Percentiles rank a stretch among this genome's conserved stretches.
Conservation (phyloP, 176 grass and related monocot species). For the Secale cereale region DNA sequence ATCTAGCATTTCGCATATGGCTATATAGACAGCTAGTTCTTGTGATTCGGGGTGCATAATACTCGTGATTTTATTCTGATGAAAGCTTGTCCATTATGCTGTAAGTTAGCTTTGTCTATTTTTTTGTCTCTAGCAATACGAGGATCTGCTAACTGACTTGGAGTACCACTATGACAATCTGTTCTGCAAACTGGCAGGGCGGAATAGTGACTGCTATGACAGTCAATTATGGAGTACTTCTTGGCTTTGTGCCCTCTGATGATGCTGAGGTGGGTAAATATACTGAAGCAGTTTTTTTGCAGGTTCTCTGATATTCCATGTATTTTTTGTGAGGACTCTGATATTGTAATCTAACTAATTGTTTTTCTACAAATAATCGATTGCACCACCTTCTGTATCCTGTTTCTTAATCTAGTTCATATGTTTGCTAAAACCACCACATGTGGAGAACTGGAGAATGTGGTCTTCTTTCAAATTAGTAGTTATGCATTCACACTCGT, state of each 20-base stretch:
- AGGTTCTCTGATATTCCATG: constrained; percentile 6
- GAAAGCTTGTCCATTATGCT: not conserved
- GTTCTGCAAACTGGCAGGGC: constrained; percentile 47
- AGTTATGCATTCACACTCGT: not conserved
- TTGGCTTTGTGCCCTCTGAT: constrained; percentile 80
- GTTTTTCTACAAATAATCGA: not conserved
- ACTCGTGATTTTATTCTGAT: not conserved
- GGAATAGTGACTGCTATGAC: constrained; percentile 88
- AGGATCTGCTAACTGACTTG: constrained; percentile 5
- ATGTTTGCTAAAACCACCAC: constrained; percentile 8
- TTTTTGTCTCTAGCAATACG: not conserved
- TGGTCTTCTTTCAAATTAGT: not conserved
- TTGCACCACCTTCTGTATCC: not conserved
- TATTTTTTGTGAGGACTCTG: not conserved
- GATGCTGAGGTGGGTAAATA: constrained; percentile 58
- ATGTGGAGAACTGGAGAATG: not conserved
- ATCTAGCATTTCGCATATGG: not conserved
- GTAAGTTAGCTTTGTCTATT: not conserved
- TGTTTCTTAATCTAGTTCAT: not conserved
- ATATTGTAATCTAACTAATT: constrained; percentile 7
- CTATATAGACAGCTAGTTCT: not conserved
- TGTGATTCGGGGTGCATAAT: not conserved
- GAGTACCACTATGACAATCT: not conserved
- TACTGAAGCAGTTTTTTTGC: constrained; percentile 2
- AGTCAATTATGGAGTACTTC: constrained; percentile 81